A percentile compares a stretch with the other conserved stretches of the same genome.
These are phyloP conservation scores for Trifolium subterraneum DNA, from an alignment of 306 rosid genomes.

Conservation along the genomic window DNA sequence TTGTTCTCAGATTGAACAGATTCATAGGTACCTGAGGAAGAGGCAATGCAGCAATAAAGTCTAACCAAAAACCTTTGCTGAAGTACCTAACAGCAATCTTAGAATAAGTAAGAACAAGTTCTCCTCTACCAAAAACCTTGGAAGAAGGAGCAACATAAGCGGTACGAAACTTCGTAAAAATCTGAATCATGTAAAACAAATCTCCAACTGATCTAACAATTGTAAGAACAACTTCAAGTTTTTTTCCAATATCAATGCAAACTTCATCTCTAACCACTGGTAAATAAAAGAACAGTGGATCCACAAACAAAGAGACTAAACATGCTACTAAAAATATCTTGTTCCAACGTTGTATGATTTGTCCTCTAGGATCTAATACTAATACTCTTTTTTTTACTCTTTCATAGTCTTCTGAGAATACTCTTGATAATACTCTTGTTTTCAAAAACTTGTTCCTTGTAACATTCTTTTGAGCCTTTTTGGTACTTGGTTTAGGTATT, in stretches of 20 bases:
- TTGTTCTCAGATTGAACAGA: neutral
- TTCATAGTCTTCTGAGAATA: slow-evolving; percentile 63
- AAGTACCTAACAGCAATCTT: slow-evolving; percentile 60
- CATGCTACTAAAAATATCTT: slow-evolving; percentile 58
- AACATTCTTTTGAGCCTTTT: slow-evolving; percentile 38
- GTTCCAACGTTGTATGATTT: slow-evolving; percentile 52
- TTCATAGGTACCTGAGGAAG: slow-evolving; percentile 55
- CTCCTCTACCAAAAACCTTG: slow-evolving; percentile 65
- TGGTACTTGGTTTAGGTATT: slow-evolving; percentile 48
- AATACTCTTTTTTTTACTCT: slow-evolving; percentile 48
- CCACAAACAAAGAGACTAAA: slow-evolving; percentile 59
- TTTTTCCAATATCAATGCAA: slow-evolving; percentile 55
- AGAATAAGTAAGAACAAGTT: slow-evolving; percentile 55
- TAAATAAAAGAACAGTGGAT: slow-evolving; percentile 60
- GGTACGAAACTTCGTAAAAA: slow-evolving; percentile 54
- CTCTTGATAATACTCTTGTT: slow-evolving; percentile 55
- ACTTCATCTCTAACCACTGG: slow-evolving; percentile 47
- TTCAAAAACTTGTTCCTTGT: slow-evolving; percentile 49
- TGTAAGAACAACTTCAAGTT: slow-evolving; percentile 49
- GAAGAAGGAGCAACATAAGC: slow-evolving; percentile 70
- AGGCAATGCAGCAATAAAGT: slow-evolving; percentile 59
- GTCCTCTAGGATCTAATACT: slow-evolving; percentile 65
- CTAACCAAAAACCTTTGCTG: slow-evolving; percentile 55
- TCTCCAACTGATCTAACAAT: slow-evolving; percentile 53
- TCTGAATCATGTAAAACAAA: slow-evolving; percentile 54